Conservation (phyloP, 441 rosid genomes). For the Pelargonium citronellum region DNA sequence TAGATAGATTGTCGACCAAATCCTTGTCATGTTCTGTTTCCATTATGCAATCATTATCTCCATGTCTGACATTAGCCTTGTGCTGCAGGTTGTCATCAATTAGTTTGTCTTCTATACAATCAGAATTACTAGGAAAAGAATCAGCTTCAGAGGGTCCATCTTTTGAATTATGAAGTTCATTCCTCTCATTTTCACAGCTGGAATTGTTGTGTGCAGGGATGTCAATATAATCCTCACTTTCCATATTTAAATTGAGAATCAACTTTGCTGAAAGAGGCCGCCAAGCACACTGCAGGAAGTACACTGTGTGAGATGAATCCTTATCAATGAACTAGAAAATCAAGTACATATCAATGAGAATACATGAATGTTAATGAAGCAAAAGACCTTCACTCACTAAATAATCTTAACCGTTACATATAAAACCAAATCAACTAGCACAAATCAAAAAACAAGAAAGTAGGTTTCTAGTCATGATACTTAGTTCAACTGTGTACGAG, state of each 20-base stretch:
- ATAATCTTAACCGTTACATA: neutral
- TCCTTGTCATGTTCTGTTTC: constrained; percentile 40
- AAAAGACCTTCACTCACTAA: neutral
- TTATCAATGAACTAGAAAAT: neutral
- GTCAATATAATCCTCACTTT: constrained; percentile 31
- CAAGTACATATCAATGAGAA: neutral
- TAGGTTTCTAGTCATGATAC: no score
- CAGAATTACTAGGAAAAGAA: constrained; percentile 24
- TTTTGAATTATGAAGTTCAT: constrained; percentile 30
- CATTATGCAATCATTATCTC: constrained; percentile 26
- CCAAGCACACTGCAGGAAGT: constrained; percentile 16
- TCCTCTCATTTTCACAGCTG: constrained; percentile 28
- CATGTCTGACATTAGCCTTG: constrained; percentile 27
- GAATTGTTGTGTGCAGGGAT: constrained; percentile 33
- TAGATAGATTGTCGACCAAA: constrained; percentile 34
- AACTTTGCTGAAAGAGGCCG: constrained; percentile 13
- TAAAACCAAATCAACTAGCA: no score
- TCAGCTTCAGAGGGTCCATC: constrained; percentile 30
- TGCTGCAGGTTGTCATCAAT: constrained; percentile 30
- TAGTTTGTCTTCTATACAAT: constrained; percentile 27
- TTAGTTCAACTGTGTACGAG: no score
- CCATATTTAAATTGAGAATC: constrained; percentile 31
- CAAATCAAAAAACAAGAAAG: no score
- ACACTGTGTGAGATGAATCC: constrained; percentile 26
- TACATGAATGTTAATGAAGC: neutral